phyloP scores from a whole-genome alignment of 257 asterid species.

The Osmanthus fragrans region DNA sequence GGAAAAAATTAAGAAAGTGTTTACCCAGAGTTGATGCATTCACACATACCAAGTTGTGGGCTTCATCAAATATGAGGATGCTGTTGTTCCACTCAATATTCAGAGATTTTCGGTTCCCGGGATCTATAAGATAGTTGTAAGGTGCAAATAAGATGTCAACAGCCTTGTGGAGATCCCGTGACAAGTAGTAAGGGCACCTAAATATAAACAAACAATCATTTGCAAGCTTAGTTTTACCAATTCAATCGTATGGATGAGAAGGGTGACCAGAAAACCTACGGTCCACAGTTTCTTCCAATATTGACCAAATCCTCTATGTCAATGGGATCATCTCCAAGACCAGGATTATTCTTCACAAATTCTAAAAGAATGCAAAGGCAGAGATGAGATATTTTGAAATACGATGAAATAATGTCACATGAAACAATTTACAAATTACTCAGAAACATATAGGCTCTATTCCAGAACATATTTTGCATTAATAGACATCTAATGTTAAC shows the following conservation, averaged over 20 bases:
- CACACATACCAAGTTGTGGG: constrained; percentile 86
- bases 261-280: constrained; percentile 57
- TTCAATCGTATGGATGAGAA: constrained; percentile 21
- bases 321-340: constrained; percentile 88
- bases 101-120: constrained; percentile 65
- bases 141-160: constrained; percentile 97
- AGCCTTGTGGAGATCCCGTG: constrained; percentile 84
- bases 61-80: constrained; percentile 96
- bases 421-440: not conserved
- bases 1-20: constrained; percentile 15
- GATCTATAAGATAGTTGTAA: constrained; percentile 96
- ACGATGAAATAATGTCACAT: not conserved
- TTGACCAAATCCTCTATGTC: constrained; percentile 97
- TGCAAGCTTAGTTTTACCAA: constrained; percentile 30
- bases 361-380: constrained; percentile 35
- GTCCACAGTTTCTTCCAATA: constrained; percentile 85
- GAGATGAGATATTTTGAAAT: not conserved
- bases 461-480: not conserved
- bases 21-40: constrained; percentile 25
- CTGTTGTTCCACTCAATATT: constrained; percentile 71
- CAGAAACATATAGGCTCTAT: not conserved
- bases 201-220: constrained; percentile 29
- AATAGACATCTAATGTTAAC: not conserved
- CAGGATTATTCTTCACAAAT: constrained; percentile 63
- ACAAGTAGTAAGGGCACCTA: constrained; percentile 95